A percentile compares a stretch with the other conserved stretches of the same genome.
Conservation (phyloP, 805 yeast species). For the Yamadazyma olivae region DNA sequence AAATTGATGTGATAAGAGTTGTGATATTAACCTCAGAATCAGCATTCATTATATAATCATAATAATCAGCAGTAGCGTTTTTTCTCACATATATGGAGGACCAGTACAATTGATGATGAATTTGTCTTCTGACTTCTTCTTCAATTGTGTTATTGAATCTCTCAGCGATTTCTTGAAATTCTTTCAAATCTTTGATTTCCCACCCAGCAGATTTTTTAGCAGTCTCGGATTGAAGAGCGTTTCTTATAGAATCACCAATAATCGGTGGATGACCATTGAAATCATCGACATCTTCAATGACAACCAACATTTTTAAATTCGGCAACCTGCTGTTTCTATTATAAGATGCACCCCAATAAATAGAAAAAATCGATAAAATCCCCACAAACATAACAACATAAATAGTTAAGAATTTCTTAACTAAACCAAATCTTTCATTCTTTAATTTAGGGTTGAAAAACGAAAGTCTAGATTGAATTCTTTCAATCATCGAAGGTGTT, state of each 20-base stretch:
- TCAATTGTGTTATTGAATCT: slow-evolving; percentile 23
- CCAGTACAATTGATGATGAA: slow-evolving; percentile 64
- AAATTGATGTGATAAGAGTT: slow-evolving; percentile 37
- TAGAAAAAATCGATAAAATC: slow-evolving; percentile 31
- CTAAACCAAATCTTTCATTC: slow-evolving; percentile 17
- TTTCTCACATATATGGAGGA: slow-evolving; percentile 51
- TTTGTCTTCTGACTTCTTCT: slow-evolving; percentile 38
- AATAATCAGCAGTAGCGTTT: slow-evolving; percentile 42
- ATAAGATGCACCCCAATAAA: slow-evolving; percentile 42
- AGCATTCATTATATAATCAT: slow-evolving; percentile 38
- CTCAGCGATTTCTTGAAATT: slow-evolving; percentile 26
- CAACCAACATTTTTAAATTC: slow-evolving; percentile 36
- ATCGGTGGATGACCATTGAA: slow-evolving; percentile 25
- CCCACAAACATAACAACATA: slow-evolving; percentile 32
- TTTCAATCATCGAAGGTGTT: slow-evolving; percentile 15
- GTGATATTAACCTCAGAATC: slow-evolving; percentile 27
- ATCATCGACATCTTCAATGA: slow-evolving; percentile 26
- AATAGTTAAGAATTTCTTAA: slow-evolving; percentile 15
- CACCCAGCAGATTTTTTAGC: slow-evolving; percentile 33
- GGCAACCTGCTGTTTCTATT: slow-evolving; percentile 24
- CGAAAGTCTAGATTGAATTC: slow-evolving; percentile 26
- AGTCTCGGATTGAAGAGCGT: slow-evolving; percentile 17
- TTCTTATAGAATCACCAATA: slow-evolving; percentile 49
- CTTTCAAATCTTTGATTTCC: slow-evolving; percentile 27
- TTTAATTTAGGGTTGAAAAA: slow-evolving; percentile 28